phyloP scores from a whole-genome alignment of 2,329 filamentous ascomycete species.

The Canariomyces notabilis region DNA sequence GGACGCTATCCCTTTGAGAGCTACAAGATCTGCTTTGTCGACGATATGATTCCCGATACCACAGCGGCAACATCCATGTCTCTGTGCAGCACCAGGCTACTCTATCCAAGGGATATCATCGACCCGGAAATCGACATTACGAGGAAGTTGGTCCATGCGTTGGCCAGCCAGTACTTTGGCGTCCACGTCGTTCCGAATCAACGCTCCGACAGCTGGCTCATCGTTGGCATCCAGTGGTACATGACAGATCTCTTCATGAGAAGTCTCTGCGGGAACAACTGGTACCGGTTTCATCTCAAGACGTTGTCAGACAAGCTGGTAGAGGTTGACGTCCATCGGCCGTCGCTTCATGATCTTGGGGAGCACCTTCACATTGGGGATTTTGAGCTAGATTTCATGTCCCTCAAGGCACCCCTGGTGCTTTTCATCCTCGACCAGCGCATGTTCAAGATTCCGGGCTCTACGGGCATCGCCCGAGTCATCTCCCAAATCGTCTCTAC shows the following conservation, averaged over 20 bases:
- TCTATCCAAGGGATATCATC: constrained; percentile 80
- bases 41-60: constrained; percentile 75
- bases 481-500: constrained; percentile 82
- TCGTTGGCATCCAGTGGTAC: constrained; percentile 85
- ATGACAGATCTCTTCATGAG: constrained; percentile 94
- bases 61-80: constrained; percentile 76
- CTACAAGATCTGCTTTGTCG: constrained; percentile 91
- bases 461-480: constrained; percentile 77
- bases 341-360: constrained; percentile 77
- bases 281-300: constrained; percentile 88
- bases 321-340: constrained; percentile 73
- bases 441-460: constrained; percentile 80
- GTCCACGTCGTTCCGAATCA: constrained; percentile 85
- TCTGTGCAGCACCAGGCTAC: constrained; percentile 77
- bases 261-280: constrained; percentile 87
- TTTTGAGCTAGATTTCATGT: constrained; percentile 86
- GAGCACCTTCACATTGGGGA: constrained; percentile 71
- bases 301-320: constrained; percentile 75
- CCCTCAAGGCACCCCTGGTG: constrained; percentile 83
- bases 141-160: constrained; percentile 71
- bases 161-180: constrained; percentile 91
- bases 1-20: constrained; percentile 86
- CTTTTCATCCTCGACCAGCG: constrained; percentile 91
- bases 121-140: constrained; percentile 81
- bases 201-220: constrained; percentile 78